Base-by-base conservation (phyloP, 2,329 filamentous ascomycete species). In the Pseudovirgaria hyperparasitica region DNA sequence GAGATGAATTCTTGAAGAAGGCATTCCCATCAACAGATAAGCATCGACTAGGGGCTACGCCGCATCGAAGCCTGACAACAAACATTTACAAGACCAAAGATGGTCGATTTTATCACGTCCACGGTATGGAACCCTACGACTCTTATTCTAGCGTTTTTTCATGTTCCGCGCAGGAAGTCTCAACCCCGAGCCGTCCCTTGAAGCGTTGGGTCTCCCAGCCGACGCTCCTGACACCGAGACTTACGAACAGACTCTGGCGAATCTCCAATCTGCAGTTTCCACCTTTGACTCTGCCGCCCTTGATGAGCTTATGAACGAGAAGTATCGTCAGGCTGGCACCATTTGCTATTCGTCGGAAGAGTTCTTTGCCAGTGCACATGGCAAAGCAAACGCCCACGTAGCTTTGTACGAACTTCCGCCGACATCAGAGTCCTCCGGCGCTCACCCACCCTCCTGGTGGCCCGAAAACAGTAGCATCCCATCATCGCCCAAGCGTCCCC, bases 11-110 rank as follows among this genome's bases (percentile, higher is more conserved):
- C n/a, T n/a, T n/a, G n/a, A n/a, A n/a, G n/a, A n/a, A n/a, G n/a
- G n/a, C n/a, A n/a, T 45, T 48, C 28, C 43, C 43, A 6, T 36
- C 26, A 20, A 33, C 14, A 15, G 45, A 50, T 26, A 31, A 37
- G 9, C 39, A 50, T 23, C 23, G 35, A 2, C 12, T 33, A 27
- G 19, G 32, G 12, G 19, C 29, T 1, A 43, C 26, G 15, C 19
- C 33, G 11, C 49, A 57, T 32, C 46, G 51, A 15, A 34, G 28
- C 3, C 38, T 42, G 2, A 50, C 52, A 9, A 62, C 62, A 0
- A 65, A 63, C 28, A 63, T 66, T 23, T 65, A 65, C 37, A 45
- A 47, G 9, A 60, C 55, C 10, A 57, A 55, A 30, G 61, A 66
- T 30, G 54, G 45, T 1, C 39, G 54, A 11, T 65, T 48, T 36